Evolutionary conservation across 192 early-diverging fungal genomes (phyloP).

Genomic region (Bifiguratus adelaidae): DNA sequence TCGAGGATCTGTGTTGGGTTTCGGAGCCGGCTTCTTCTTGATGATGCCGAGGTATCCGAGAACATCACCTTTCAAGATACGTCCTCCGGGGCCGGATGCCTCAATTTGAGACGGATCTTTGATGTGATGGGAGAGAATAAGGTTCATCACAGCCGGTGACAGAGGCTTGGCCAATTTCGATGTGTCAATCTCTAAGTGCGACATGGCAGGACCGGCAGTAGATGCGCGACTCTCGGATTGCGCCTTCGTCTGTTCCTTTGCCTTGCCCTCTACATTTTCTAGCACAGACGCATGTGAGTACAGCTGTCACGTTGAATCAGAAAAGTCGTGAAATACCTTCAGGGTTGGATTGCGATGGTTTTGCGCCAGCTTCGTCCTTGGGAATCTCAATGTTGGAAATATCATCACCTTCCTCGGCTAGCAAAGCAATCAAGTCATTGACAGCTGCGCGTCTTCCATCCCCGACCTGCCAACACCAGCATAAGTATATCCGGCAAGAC

Average conservation of each 20-base stretch:
- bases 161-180: constrained; percentile 34
- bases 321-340: too few species aligned
- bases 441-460: constrained; percentile 69
- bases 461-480: constrained; percentile 16
- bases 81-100: constrained; percentile 56
- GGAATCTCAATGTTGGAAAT: constrained; percentile 66
- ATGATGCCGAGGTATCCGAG: constrained; percentile 52
- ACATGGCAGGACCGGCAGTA: constrained; percentile 15
- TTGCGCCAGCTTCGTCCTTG: constrained; percentile 19
- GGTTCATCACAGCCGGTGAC: constrained; percentile 36
- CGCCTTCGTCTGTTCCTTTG: too few species aligned
- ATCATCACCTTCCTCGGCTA: constrained; percentile 87
- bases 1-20: constrained; percentile 23
- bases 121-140: constrained; percentile 39
- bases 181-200: constrained; percentile 17
- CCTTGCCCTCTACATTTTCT: too few species aligned
- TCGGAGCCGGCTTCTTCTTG: constrained; percentile 30
- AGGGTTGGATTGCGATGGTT: too few species aligned
- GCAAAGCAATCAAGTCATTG: constrained; percentile 65
- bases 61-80: constrained; percentile 69
- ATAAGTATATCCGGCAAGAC: neutral
- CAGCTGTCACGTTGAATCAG: too few species aligned
- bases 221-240: too few species aligned
- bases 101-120: constrained; percentile 31
- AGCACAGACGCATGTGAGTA: too few species aligned